Evolutionary conservation across 345 rosid genomes (phyloP).

Genomic region (Camelina laxa): DNA sequence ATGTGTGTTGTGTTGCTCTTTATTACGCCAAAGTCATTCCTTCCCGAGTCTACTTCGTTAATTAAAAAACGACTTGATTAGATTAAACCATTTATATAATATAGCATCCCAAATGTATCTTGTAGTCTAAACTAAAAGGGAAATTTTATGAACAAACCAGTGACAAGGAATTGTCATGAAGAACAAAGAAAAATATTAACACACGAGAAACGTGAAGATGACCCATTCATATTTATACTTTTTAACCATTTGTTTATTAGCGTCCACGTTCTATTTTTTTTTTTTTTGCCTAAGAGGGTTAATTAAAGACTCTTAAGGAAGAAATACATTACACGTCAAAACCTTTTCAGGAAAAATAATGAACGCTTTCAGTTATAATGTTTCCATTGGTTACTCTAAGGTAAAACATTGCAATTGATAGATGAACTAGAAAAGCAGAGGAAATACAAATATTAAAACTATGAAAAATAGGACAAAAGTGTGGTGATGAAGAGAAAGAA

Average conservation of each 20-base stretch:
- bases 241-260: background rate
- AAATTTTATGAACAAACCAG: no score
- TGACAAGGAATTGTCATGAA: background rate
- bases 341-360: background rate
- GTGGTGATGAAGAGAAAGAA: background rate
- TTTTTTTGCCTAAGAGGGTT: background rate
- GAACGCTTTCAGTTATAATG: conserved; percentile 21
- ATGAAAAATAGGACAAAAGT: background rate
- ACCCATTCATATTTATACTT: background rate
- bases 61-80: background rate
- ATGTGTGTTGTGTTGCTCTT: conserved; percentile 4
- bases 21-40: conserved; percentile 13
- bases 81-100: background rate
- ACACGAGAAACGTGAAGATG: conserved; percentile 30
- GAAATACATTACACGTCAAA: conserved; percentile 8
- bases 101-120: no score
- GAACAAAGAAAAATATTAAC: background rate
- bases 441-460: background rate
- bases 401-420: conserved; percentile 13
- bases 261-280: background rate
- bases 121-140: no score
- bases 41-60: background rate
- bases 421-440: conserved; percentile 32
- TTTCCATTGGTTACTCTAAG: background rate
- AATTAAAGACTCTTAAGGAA: conserved; percentile 12